Evolutionary conservation across 192 early-diverging fungal genomes (phyloP).

Genomic region (Coemansia sp.): DNA sequence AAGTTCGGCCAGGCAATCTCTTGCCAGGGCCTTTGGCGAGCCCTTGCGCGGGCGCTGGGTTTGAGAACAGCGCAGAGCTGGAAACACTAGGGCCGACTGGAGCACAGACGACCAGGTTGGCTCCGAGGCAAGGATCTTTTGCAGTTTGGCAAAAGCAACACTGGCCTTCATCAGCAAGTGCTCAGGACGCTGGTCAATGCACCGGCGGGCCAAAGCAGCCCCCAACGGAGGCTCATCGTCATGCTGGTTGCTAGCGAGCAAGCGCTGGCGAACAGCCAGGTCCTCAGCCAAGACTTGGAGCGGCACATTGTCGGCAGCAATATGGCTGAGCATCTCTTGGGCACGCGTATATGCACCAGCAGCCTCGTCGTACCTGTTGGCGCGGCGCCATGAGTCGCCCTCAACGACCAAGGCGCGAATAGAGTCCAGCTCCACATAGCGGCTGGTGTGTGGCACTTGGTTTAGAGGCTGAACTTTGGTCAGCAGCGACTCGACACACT

Average conservation of each 20-base stretch:
- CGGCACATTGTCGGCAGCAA: not conserved
- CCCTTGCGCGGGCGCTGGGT: conserved; percentile 32
- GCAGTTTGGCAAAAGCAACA: conserved; percentile 25
- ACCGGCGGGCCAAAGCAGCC: not conserved
- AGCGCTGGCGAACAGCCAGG: conserved; percentile 11
- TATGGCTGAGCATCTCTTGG: not conserved
- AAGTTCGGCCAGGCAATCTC: conserved; percentile 19
- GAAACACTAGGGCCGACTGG: conserved; percentile 28
- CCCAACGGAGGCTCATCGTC: not conserved
- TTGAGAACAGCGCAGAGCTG: conserved; percentile 13
- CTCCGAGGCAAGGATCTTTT: conserved; percentile 8
- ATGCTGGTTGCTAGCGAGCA: conserved; percentile 1
- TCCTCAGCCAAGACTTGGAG: conserved; percentile 22
- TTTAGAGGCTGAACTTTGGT: not conserved
- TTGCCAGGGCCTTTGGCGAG: conserved; percentile 16
- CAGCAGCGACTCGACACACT: conserved; percentile 20
- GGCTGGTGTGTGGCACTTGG: too few relatives aligned
- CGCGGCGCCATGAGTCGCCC: conserved; percentile 37
- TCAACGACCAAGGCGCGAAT: conserved; percentile 22
- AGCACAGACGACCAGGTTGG: conserved; percentile 11
- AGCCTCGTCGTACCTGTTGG: conserved; percentile 8
- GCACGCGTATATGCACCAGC: conserved; percentile 17
- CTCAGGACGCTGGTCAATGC: conserved; percentile 29
- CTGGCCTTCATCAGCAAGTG: conserved; percentile 29
- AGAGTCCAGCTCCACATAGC: not conserved